These are phyloP conservation scores for Guadua angustifolia DNA, from an alignment of 176 grass and related monocot species.

Conservation along the genomic window DNA sequence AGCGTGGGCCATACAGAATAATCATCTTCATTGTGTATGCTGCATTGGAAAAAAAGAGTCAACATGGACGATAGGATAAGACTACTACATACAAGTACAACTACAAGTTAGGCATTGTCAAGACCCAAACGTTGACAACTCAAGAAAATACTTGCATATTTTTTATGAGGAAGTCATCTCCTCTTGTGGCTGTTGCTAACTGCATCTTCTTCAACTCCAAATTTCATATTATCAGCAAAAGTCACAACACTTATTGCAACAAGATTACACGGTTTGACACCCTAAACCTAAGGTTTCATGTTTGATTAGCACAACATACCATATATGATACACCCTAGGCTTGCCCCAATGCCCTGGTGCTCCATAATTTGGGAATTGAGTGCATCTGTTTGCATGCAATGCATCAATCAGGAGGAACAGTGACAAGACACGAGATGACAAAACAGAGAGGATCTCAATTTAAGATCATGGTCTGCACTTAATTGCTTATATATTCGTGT, in stretches of 20 bases:
- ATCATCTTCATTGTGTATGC: too few relatives aligned
- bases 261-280: conserved; percentile 22
- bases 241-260: background rate
- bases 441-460: background rate
- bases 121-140: too few relatives aligned
- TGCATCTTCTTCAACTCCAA: too few relatives aligned
- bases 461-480: background rate
- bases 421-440: background rate
- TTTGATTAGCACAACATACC: background rate
- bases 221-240: too few relatives aligned
- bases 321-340: background rate
- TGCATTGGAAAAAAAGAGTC: too few relatives aligned
- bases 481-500: background rate
- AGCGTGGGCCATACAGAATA: too few relatives aligned
- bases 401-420: background rate
- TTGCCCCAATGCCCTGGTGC: background rate
- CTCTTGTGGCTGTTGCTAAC: too few relatives aligned
- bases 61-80: too few relatives aligned
- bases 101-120: too few relatives aligned
- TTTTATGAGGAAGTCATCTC: too few relatives aligned
- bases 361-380: conserved; percentile 8
- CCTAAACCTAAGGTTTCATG: conserved; percentile 8
- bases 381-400: conserved; percentile 28
- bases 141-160: too few relatives aligned
- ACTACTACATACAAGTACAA: too few relatives aligned